Base-by-base conservation (phyloP, 2,329 filamentous ascomycete species). In the Aspergillus sclerotialis region DNA sequence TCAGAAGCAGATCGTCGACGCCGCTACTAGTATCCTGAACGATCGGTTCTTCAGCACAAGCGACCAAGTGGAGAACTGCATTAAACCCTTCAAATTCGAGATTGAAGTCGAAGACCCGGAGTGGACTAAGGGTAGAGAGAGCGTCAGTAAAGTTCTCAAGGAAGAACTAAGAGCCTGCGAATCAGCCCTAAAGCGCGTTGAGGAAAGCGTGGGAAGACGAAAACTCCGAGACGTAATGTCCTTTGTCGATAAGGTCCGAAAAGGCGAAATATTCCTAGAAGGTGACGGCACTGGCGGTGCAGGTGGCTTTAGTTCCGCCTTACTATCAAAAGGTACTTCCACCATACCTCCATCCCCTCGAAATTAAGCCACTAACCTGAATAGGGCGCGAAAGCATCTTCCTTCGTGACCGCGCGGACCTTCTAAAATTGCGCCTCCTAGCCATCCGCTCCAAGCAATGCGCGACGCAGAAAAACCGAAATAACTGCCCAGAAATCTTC, bases 41-140 rank as follows among this genome's bases (percentile, higher is more conserved):
- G 92, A 98, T 52, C 75, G 90, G 10, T 94, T 94, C 44, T 96
- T 95, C 65, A 92, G 90, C 62, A 98, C 93, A 1, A 92, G 85
- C 43, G 93, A 98, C 53, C 92, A 96, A 63, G 85, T 98, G 1
- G 92, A 98, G 61, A 96, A 96, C 56, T 98, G 90, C 57, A 93
- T 98, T 64, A 98, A 98, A 62, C 92, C 93, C 0, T 98, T 90
- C 70, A 98, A 98, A 58, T 96, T 90, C 48, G 88, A 95, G 43
- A 94, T 98, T 38, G 92, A 98, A 50, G 80, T 98, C 28, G 87
- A 94, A 53, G 84, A 89, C 25, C 72, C 79, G 6, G 93, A 98
- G 58, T 98, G 92, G 92, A 61, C 72, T 3, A 78, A 84, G 40
- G 89, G 88, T 1, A 74, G 90, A 33, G 88, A 94, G 29, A 92